A percentile compares a stretch with the other conserved stretches of the same genome.
phyloP scores from a whole-genome alignment of 176 grass and related monocot species.

The Miscanthus lutarioriparius region DNA sequence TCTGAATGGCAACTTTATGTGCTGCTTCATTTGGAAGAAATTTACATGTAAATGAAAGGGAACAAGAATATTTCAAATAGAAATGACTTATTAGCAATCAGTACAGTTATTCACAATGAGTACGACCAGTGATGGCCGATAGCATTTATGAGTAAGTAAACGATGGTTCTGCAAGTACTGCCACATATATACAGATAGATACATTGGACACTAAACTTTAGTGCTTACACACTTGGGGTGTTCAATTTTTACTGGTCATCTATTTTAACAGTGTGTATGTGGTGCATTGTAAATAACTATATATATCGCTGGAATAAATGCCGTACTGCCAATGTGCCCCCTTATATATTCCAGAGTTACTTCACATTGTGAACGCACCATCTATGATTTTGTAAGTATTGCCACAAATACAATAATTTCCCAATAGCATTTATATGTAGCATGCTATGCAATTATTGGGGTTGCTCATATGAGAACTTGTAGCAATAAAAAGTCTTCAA shows the following conservation, averaged over 20 bases:
- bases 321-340: background rate
- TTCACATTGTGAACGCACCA: background rate
- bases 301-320: background rate
- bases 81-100: background rate
- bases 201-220: background rate
- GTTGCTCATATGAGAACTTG: background rate
- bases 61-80: background rate
- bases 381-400: background rate
- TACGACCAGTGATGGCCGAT: background rate
- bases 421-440: slow-evolving; percentile 7
- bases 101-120: slow-evolving; percentile 8
- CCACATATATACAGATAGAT: slow-evolving; percentile 8
- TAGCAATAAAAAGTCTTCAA: background rate
- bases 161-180: background rate
- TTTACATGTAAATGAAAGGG: slow-evolving; percentile 6
- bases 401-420: background rate
- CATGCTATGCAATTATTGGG: background rate
- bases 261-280: background rate
- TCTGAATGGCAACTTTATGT: background rate
- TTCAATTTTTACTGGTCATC: background rate
- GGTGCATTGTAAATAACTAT: background rate
- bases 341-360: background rate
- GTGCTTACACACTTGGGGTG: background rate
- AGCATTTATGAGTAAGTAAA: background rate
- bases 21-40: slow-evolving; percentile 3